A percentile compares a stretch with the other conserved stretches of the same genome.
phyloP scores from a whole-genome alignment of 2,329 filamentous ascomycete genomes.

The Sporothrix inflata region DNA sequence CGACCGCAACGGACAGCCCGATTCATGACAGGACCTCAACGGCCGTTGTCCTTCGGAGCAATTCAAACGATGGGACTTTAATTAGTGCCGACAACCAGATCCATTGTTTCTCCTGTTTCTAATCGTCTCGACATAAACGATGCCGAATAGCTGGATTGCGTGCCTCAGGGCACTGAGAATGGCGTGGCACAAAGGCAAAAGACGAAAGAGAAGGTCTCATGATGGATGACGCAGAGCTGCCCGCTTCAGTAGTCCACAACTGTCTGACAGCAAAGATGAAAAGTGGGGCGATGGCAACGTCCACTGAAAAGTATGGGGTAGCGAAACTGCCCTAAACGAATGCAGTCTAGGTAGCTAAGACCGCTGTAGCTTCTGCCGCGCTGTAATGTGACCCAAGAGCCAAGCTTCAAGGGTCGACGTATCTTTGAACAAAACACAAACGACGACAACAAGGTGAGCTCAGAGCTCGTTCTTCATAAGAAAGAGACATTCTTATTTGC shows the following conservation, averaged over 20 bases:
- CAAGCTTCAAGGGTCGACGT: not conserved
- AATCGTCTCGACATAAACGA: not conserved
- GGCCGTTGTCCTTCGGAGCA: not conserved
- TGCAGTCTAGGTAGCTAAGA: not conserved
- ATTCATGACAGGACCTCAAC: not conserved
- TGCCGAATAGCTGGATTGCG: not conserved
- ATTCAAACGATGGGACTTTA: not conserved
- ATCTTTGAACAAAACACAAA: not conserved
- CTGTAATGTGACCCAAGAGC: not conserved
- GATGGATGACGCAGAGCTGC: conserved; percentile 24
- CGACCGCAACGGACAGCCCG: not conserved
- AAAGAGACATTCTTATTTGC: too few species aligned
- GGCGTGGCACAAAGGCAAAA: conserved; percentile 5
- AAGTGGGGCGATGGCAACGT: not conserved
- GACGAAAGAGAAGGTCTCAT: not conserved
- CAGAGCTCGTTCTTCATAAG: too few species aligned
- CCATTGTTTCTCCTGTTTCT: not conserved
- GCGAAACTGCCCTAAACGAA: not conserved
- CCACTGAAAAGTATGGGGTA: conserved; percentile 12
- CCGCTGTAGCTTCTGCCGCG: not conserved
- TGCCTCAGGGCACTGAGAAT: not conserved
- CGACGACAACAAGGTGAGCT: not conserved
- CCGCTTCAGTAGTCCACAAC: not conserved
- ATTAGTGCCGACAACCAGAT: not conserved
- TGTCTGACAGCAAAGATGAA: not conserved